Base-by-base conservation (phyloP, 768 basidiomycete genomes). In the Chalciporus sphaerocephalus region DNA sequence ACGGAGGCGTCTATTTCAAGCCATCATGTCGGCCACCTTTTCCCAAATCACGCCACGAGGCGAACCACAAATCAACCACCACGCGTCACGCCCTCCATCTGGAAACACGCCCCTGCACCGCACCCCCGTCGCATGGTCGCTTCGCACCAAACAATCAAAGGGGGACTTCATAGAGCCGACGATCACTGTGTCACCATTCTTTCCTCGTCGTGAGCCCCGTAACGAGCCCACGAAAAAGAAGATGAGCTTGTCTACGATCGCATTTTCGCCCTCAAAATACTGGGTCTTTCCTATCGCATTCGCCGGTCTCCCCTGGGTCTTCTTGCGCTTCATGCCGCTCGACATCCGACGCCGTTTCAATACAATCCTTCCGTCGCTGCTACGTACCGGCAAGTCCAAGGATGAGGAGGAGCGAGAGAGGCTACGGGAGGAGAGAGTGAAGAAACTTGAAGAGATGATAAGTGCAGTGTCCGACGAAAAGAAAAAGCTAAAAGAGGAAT, bases 241-340 rank as follows among this genome's bases (percentile, higher is more conserved):
- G 17, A 65, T 65, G 64, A 63, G 60, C 60, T 42, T 54, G 47
- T 54, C 65, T 30, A 60, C 60, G 20, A 47, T 62, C 36, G 56
- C 49, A 17, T 55, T 58, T 17, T 50, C 56, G 8, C 60, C 60
- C 16, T 65, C 58, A 34, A 62, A 51, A 44, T 55, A 55, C 44
- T 65, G 50, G 52, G 49, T 55, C 33, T 32, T 62, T 41, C 62
- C 64, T 23, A 32, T 67, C 51, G 54, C 60, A n/a, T 53, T 65
- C 24, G 55, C 58, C 2, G 58, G 59, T 44, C 37, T 66, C 6
- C 58, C 58, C 22, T 58, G 51, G 51, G 27, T 65, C 44, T 11
- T 62, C 4, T 28, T 47, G 41, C 54, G 56, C 34, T 42, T 46
- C 50, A 38, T 49, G 41, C 35, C 44, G 3, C 1, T 32, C 9